These are phyloP conservation scores for Backusella mclennaniae DNA, from an alignment of 192 early-diverging fungal species.

Conservation along the genomic window DNA sequence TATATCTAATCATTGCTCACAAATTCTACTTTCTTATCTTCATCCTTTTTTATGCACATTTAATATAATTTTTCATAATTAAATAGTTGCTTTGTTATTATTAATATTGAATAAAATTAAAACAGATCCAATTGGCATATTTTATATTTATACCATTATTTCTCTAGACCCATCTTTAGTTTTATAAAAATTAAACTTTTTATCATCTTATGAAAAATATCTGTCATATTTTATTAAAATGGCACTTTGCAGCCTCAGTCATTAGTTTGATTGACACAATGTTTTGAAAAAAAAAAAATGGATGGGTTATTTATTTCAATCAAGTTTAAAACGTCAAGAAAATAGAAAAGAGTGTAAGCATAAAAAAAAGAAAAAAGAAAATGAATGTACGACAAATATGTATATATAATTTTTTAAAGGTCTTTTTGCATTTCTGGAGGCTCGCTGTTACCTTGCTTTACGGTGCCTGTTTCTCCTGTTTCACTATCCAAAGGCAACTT, in stretches of 20 bases:
- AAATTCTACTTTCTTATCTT: background rate
- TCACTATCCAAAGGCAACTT: constrained; percentile 7
- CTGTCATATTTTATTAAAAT: too few relatives aligned
- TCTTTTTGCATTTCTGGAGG: constrained; percentile 9
- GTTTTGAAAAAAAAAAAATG: too few relatives aligned
- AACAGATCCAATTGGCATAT: background rate
- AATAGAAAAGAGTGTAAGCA: background rate
- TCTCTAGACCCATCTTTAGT: background rate
- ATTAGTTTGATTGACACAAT: too few relatives aligned
- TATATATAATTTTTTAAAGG: background rate
- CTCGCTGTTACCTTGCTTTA: background rate
- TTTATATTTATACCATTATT: background rate
- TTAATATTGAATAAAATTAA: background rate
- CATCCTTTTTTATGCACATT: background rate
- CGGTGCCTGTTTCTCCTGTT: background rate
- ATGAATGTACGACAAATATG: background rate
- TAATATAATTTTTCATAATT: background rate
- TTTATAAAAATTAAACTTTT: too few relatives aligned
- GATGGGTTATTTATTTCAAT: too few relatives aligned
- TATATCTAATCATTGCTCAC: background rate
- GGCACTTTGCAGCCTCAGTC: too few relatives aligned
- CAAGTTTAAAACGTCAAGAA: background rate
- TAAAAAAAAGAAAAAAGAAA: background rate
- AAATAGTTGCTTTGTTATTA: background rate
- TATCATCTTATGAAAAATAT: too few relatives aligned